Evolutionary conservation across 2,329 filamentous ascomycete genomes (phyloP).

Genomic region (Tolypocladium paradoxum): DNA sequence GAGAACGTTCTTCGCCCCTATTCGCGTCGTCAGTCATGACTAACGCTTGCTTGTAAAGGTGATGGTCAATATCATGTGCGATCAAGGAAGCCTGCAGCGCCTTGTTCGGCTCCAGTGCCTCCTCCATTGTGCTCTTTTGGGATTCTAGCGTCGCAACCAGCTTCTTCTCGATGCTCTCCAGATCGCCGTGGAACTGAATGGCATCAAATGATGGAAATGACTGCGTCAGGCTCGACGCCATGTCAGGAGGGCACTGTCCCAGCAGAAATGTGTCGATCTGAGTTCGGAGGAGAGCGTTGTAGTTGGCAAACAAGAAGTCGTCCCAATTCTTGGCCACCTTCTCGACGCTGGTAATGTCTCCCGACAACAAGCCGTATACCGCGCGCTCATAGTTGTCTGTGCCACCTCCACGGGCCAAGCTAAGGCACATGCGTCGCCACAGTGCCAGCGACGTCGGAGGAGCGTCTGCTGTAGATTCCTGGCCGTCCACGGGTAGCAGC

Average conservation of each 20-base stretch:
- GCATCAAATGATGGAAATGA: slow-evolving; percentile 56
- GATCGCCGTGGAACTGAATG: slow-evolving; percentile 49
- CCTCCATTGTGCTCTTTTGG: slow-evolving; percentile 41
- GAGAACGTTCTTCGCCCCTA: slow-evolving; percentile 10
- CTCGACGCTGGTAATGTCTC: slow-evolving; percentile 69
- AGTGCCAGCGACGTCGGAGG: slow-evolving; percentile 41
- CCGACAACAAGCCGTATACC: slow-evolving; percentile 82
- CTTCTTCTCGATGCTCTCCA: slow-evolving; percentile 38
- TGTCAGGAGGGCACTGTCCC: slow-evolving; percentile 39
- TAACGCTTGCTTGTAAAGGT: slow-evolving; percentile 49
- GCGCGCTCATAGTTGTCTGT: slow-evolving; percentile 74
- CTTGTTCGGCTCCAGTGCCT: slow-evolving; percentile 58
- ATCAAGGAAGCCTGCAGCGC: slow-evolving; percentile 68
- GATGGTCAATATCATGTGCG: slow-evolving; percentile 46
- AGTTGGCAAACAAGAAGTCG: slow-evolving; percentile 76
- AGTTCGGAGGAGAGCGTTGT: slow-evolving; percentile 72
- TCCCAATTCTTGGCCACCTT: slow-evolving; percentile 72
- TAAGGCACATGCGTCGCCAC: slow-evolving; percentile 71
- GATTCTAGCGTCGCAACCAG: slow-evolving; percentile 52
- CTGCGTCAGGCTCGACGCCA: slow-evolving; percentile 42
- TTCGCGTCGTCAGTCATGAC: slow-evolving; percentile 16
- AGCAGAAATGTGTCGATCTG: slow-evolving; percentile 67
- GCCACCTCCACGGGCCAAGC: slow-evolving; percentile 56
- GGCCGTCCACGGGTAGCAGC: slow-evolving; percentile 42
- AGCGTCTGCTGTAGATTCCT: slow-evolving; percentile 24